phyloP scores from a whole-genome alignment of 2,329 filamentous ascomycete genomes.

The Amylocarpus encephaloides region DNA sequence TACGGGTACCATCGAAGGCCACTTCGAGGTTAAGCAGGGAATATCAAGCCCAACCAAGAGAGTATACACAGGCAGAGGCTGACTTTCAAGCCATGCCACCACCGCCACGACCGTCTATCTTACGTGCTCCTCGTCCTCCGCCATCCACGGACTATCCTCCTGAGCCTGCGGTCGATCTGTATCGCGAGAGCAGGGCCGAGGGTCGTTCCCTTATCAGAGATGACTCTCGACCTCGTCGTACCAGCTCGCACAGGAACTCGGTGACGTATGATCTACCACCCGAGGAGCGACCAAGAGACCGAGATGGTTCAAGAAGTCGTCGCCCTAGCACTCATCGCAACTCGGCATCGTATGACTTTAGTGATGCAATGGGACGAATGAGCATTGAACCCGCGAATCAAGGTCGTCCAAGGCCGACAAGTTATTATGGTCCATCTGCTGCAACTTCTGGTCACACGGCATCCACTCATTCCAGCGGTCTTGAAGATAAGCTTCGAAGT shows the following conservation, averaged over 20 bases:
- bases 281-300: conserved; percentile 8
- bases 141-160: conserved; percentile 3
- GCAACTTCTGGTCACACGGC: not conserved
- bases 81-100: conserved; percentile 27
- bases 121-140: conserved; percentile 13
- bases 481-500: conserved; percentile 39
- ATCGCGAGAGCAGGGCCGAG: conserved; percentile 1
- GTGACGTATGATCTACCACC: conserved; percentile 23
- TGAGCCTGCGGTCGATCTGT: not conserved
- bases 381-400: conserved; percentile 25
- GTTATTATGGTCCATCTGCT: conserved; percentile 24
- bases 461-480: conserved; percentile 26
- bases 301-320: conserved; percentile 11
- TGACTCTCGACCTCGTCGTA: conserved; percentile 18
- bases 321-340: conserved; percentile 21
- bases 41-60: not conserved
- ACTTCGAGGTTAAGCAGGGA: conserved; percentile 11
- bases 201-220: conserved; percentile 8
- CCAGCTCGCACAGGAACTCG: conserved; percentile 23
- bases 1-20: conserved; percentile 17
- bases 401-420: conserved; percentile 20
- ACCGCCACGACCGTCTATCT: conserved; percentile 17
- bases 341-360: conserved; percentile 27
- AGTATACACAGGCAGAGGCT: conserved; percentile 5
- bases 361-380: conserved; percentile 12